Evolutionary conservation across 768 basidiomycete species (phyloP).

Genomic region (Suillus variegatus): DNA sequence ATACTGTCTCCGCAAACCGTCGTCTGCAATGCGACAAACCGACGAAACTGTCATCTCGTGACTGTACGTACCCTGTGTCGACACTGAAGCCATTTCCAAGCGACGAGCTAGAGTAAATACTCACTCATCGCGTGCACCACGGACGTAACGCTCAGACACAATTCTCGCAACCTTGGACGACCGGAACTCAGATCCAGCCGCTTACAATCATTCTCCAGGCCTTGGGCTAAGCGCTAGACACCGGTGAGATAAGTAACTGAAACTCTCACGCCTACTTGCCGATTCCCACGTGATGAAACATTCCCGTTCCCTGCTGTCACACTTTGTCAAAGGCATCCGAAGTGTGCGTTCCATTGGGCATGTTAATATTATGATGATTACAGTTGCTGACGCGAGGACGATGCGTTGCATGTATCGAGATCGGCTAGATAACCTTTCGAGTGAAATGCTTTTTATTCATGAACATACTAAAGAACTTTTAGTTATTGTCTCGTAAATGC

Average conservation of each 20-base stretch:
- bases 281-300: no score
- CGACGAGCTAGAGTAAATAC: background rate
- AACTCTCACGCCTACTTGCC: no score
- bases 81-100: background rate
- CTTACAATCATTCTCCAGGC: no score
- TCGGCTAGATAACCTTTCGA: background rate
- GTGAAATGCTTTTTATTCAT: slow-evolving; percentile 14
- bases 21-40: background rate
- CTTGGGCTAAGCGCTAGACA: no score
- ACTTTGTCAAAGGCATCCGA: background rate
- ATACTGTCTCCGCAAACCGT: background rate
- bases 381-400: background rate
- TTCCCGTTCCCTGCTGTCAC: no score
- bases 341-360: background rate
- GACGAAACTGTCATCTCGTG: background rate
- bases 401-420: background rate
- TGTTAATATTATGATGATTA: background rate
- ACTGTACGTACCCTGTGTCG: background rate
- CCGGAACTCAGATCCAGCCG: background rate
- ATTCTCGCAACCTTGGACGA: background rate
- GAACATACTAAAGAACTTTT: slow-evolving; percentile 15
- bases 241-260: no score
- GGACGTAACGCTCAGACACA: background rate
- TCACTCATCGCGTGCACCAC: background rate
- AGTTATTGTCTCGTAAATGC: slow-evolving; percentile 30